Percentiles rank a stretch among this genome's conserved stretches.
Evolutionary conservation across 164 flowering plant species (phyloP).

Genomic region (grape (Vitis vinifera)): ASM3070453v1 NC_081816.1:21202501-21203000

Average conservation of each 20-base stretch:
- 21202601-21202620: conserved; percentile 95
- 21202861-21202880: no score
- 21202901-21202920: no score
- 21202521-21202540: conserved; percentile 82
- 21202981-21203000: conserved; percentile 85
- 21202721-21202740: conserved; percentile 89
- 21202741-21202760: conserved; percentile 97
- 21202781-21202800: conserved; percentile 65
- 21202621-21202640: conserved; percentile 92
- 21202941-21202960: no score
- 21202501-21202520: conserved; percentile 79
- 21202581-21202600: conserved; percentile 87
- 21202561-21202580: conserved; percentile 69
- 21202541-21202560: conserved; percentile 82
- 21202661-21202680: conserved; percentile 76
- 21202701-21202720: conserved; percentile 95
- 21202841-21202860: no score
- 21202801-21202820: conserved; percentile 32
- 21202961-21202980: conserved; percentile 78
- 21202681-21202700: conserved; percentile 80
- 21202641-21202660: conserved; percentile 91
- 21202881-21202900: no score
- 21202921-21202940: no score
- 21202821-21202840: no score
- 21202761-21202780: conserved; percentile 74